Conservation (phyloP, 2,329 filamentous ascomycete genomes). For the Monosporascus sp. region DNA sequence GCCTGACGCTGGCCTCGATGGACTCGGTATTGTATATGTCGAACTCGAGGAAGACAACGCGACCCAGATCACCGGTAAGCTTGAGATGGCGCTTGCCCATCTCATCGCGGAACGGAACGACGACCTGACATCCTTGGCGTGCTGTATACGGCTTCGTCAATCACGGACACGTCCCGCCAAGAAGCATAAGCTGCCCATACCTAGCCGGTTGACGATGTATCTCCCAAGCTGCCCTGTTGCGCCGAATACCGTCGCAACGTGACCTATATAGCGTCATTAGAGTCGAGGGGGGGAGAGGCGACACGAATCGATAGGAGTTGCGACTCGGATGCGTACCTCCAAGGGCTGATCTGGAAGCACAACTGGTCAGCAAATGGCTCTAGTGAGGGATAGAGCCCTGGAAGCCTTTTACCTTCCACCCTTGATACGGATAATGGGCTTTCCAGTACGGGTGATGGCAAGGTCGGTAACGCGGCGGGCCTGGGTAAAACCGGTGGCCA, state of each 20-base stretch:
- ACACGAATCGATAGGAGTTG: slow-evolving; percentile 2
- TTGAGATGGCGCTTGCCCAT: slow-evolving; percentile 98
- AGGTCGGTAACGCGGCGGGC: slow-evolving; percentile 69
- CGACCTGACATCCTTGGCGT: slow-evolving; percentile 86
- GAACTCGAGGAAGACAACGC: slow-evolving; percentile 87
- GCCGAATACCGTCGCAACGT: slow-evolving; percentile 96
- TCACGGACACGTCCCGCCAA: slow-evolving; percentile 15
- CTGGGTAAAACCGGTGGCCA: slow-evolving; percentile 41
- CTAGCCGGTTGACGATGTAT: slow-evolving; percentile 95
- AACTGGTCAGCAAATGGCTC: not conserved
- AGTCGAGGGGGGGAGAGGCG: slow-evolving; percentile 2
- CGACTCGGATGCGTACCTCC: slow-evolving; percentile 57
- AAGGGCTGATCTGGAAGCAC: slow-evolving; percentile 62
- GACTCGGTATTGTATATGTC: slow-evolving; percentile 91
- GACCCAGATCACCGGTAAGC: slow-evolving; percentile 87
- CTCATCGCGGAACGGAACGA: slow-evolving; percentile 91
- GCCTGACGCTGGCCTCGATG: slow-evolving; percentile 92
- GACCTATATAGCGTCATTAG: slow-evolving; percentile 51
- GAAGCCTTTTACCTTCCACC: slow-evolving; percentile 70
- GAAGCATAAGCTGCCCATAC: slow-evolving; percentile 32
- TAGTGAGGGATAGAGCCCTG: slow-evolving; percentile 14
- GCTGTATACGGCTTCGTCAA: slow-evolving; percentile 47
- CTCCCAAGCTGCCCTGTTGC: slow-evolving; percentile 92
- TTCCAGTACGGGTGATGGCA: slow-evolving; percentile 89
- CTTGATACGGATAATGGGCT: slow-evolving; percentile 82